phyloP scores from a whole-genome alignment of 768 basidiomycete genomes.

The Phylloporus rhodoxanthus region DNA sequence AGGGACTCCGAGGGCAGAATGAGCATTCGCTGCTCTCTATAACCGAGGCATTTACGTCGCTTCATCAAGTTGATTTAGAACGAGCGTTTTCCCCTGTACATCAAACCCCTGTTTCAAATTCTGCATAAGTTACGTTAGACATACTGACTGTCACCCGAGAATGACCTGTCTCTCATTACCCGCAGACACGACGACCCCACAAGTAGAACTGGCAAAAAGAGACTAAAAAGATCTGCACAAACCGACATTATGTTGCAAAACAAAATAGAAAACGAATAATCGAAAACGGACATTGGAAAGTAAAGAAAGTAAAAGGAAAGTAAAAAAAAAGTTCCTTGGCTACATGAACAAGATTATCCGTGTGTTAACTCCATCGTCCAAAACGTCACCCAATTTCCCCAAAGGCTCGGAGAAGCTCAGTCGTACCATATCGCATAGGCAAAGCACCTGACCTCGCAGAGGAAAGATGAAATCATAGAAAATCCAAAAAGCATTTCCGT shows the following conservation, averaged over 20 bases:
- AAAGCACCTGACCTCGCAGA: conserved; percentile 7
- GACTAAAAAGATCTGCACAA: conserved; percentile 24
- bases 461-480: conserved; percentile 20
- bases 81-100: background rate
- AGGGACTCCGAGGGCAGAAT: background rate
- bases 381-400: conserved; percentile 3
- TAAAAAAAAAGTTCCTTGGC: conserved; percentile 10
- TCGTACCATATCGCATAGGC: conserved; percentile 3
- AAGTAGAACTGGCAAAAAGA: conserved; percentile 3
- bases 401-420: conserved; percentile 3
- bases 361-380: conserved; percentile 23
- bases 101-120: background rate
- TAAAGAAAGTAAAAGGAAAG: background rate
- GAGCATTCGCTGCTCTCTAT: background rate
- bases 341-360: conserved; percentile 28
- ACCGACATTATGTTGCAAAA: conserved; percentile 20
- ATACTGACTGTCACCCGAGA: background rate
- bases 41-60: background rate
- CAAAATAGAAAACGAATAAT: conserved; percentile 31
- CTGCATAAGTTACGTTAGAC: background rate
- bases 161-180: conserved; percentile 7
- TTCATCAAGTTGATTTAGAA: background rate
- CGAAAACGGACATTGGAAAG: conserved; percentile 8
- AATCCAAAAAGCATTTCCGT: conserved; percentile 13
- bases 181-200: conserved; percentile 5